These are phyloP conservation scores for Suillus weaverae DNA, from an alignment of 768 basidiomycete genomes.

Conservation along the genomic window DNA sequence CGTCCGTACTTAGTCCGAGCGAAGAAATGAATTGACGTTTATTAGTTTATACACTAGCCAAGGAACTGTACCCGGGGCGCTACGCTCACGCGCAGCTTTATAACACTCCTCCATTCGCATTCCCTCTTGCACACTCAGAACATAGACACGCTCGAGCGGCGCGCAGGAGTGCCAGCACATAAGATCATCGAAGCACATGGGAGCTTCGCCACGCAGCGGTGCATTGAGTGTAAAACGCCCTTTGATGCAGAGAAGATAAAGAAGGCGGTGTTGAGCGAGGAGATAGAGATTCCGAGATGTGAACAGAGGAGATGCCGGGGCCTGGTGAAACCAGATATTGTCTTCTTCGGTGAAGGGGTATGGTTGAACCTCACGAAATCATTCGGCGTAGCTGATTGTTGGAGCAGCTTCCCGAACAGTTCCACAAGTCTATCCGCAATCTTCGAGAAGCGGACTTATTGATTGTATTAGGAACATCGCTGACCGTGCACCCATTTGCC, in stretches of 20 bases:
- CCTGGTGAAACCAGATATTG: constrained; percentile 90
- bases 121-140: constrained; percentile 79
- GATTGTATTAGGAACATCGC: constrained; percentile 88
- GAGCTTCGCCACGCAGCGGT: constrained; percentile 85
- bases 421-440: constrained; percentile 54
- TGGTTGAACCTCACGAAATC: constrained; percentile 22
- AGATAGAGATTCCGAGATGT: constrained; percentile 63
- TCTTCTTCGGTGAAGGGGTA: constrained; percentile 86
- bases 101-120: constrained; percentile 72
- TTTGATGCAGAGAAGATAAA: constrained; percentile 73
- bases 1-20: not conserved
- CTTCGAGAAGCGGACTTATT: constrained; percentile 78
- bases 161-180: constrained; percentile 70
- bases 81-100: constrained; percentile 90
- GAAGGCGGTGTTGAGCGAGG: constrained; percentile 54
- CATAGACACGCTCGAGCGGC: constrained; percentile 88
- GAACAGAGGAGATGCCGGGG: constrained; percentile 52
- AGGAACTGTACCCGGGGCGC: constrained; percentile 89
- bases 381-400: constrained; percentile 3
- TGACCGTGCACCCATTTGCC: constrained; percentile 87
- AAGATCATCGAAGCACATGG: constrained; percentile 95
- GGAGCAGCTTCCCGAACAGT: constrained; percentile 67
- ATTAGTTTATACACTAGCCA: constrained; percentile 85
- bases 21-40: not conserved
- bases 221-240: constrained; percentile 65